Evolutionary conservation across 495 filamentous ascomycete species (phyloP).

Genomic region (Letharia columbiana): DNA sequence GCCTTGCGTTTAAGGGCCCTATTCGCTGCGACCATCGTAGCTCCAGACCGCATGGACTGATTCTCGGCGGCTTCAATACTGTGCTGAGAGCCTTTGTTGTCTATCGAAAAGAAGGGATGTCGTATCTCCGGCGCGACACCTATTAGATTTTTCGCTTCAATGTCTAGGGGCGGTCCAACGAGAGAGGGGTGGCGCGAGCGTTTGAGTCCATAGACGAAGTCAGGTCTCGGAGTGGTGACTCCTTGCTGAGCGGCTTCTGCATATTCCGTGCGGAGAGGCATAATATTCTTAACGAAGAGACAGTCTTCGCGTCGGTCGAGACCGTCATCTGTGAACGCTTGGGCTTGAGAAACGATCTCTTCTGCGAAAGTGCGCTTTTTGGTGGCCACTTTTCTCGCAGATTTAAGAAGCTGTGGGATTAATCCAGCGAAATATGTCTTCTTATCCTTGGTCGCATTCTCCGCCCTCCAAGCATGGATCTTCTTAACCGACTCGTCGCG

Average conservation of each 20-base stretch:
- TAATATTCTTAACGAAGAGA: neutral
- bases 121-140: neutral
- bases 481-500: neutral
- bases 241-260: neutral
- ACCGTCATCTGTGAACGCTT: neutral
- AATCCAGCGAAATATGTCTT: neutral
- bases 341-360: neutral
- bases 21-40: neutral
- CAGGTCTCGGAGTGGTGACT: slow-evolving; percentile 1
- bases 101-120: neutral
- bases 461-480: neutral
- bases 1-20: neutral
- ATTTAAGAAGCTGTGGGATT: neutral
- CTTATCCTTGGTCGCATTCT: slow-evolving; percentile 3
- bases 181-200: neutral
- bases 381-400: too few relatives aligned
- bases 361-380: too few relatives aligned
- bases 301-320: neutral
- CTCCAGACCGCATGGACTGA: slow-evolving; percentile 6
- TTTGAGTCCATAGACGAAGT: slow-evolving; percentile 8
- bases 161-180: neutral
- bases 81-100: slow-evolving; percentile 6
- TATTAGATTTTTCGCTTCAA: neutral
- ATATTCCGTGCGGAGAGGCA: neutral
- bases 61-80: slow-evolving; percentile 7